phyloP scores from a whole-genome alignment of 345 rosid species.

The Eucalyptus cloeziana region DNA sequence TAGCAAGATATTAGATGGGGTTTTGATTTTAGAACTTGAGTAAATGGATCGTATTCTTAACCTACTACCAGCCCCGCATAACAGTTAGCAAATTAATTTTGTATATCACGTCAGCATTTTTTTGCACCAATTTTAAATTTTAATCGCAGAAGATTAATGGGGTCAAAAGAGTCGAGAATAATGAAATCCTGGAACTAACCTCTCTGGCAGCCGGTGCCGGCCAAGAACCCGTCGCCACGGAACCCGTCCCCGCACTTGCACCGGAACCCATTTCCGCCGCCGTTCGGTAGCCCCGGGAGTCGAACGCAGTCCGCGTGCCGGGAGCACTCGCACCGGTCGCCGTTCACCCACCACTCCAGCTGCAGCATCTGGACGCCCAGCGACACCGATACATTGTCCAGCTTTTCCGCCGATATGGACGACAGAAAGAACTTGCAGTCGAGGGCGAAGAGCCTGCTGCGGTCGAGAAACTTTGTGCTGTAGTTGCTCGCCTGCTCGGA shows the following conservation, averaged over 20 bases:
- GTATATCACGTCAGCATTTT: background rate
- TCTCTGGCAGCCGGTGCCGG: slow-evolving; percentile 40
- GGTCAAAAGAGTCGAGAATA: background rate
- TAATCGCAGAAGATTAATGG: background rate
- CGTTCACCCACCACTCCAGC: slow-evolving; percentile 60
- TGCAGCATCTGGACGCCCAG: slow-evolving; percentile 24
- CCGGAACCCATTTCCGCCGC: background rate
- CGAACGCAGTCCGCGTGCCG: slow-evolving; percentile 13
- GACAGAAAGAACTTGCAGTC: slow-evolving; percentile 36
- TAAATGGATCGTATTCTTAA: background rate
- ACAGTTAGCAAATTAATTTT: background rate
- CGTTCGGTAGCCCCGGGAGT: background rate
- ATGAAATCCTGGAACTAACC: slow-evolving; percentile 21
- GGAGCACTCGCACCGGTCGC: slow-evolving; percentile 31
- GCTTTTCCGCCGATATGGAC: slow-evolving; percentile 17
- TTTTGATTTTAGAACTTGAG: background rate
- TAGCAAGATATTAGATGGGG: background rate
- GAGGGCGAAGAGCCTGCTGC: background rate
- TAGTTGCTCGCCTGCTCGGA: background rate
- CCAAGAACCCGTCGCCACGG: slow-evolving; percentile 39
- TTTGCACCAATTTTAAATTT: background rate
- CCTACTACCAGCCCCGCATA: background rate
- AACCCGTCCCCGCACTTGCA: background rate
- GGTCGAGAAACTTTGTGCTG: background rate
- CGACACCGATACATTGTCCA: slow-evolving; percentile 6